phyloP scores from a whole-genome alignment of 805 yeast genomes.

The Nakazawaea sp. region DNA sequence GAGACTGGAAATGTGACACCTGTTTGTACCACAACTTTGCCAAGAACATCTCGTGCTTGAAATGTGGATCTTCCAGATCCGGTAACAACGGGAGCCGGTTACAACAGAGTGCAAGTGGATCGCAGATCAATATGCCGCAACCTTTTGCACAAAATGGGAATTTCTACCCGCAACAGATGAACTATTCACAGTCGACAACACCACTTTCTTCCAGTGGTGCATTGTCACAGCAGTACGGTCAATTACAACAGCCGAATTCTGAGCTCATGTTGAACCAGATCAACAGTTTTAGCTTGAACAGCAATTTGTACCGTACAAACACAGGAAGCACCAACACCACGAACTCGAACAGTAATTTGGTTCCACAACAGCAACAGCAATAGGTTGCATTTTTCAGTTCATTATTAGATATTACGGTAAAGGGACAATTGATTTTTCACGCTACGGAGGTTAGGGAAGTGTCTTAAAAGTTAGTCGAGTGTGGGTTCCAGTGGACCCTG shows the following conservation, averaged over 20 bases:
- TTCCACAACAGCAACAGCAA: slow-evolving; percentile 1
- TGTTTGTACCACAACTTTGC: slow-evolving; percentile 92
- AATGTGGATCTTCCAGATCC: slow-evolving; percentile 73
- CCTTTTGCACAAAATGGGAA: too few species aligned
- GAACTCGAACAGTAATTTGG: slow-evolving; percentile 7
- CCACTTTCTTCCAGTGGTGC: slow-evolving; percentile 3
- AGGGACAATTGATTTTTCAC: too few species aligned
- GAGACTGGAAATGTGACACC: slow-evolving; percentile 91
- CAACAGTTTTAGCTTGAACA: slow-evolving; percentile 8
- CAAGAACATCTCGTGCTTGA: slow-evolving; percentile 76
- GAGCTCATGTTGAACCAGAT: slow-evolving; percentile 9
- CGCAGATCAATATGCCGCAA: background rate
- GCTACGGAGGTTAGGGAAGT: too few species aligned
- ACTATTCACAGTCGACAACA: slow-evolving; percentile 7
- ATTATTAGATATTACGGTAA: too few species aligned
- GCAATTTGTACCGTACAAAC: slow-evolving; percentile 5
- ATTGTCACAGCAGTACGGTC: background rate
- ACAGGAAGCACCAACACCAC: slow-evolving; percentile 4
- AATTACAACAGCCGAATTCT: background rate
- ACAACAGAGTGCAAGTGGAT: background rate
- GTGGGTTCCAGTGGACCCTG: too few species aligned
- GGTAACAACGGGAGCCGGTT: slow-evolving; percentile 4
- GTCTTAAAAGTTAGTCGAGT: too few species aligned
- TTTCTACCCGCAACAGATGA: too few species aligned
- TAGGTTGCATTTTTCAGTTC: too few species aligned